Base-by-base conservation (phyloP, 768 basidiomycete species). In the Tricholoma flavovirens region DNA sequence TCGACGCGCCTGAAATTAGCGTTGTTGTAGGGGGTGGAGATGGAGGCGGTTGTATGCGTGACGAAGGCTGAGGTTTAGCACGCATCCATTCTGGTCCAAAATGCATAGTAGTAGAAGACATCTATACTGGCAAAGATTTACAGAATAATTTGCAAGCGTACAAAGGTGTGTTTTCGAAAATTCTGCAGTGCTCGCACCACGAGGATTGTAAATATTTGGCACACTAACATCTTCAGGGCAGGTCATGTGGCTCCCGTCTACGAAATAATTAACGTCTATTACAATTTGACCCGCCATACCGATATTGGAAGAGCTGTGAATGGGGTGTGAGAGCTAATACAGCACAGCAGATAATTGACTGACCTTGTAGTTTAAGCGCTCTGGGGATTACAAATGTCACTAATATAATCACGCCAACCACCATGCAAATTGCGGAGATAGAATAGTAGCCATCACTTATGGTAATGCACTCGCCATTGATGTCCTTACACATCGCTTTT, bases 71-170 rank as follows among this genome's bases (percentile, higher is more conserved):
- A 59, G 81, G 82, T 74, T 91, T 91, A 62, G 84, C 81, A 65
- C 90, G 84, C 90, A 93, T 92, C 90, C 90, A 93, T 73, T 93
- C 90, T 48, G 90, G 90, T 66, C 89, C 90, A 77, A 93, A 93
- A 70, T 92, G 90, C 83, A 93, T 88, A 10, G 88, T 86, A 60
- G 88, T 75, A 59, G 77, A 74, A 58, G 80, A 76, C 80, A 81
- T 81, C 69, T 57, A 52, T 63, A 59, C 50, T 56, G 49, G 58
- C 59, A 55, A 55, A 60, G 53, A 46, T 59, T 60, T 57, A 58
- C 56, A 58, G 54, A 56, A 62, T 63, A 58, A 49, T 60, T 55
- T 59, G 62, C 52, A 61, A 60, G 8, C 56, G 53, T 55, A 56
- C 52, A 55, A 54, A 49, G 52, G 60, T 32, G 33, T 63, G 67